Conservation (phyloP, 2,329 filamentous ascomycete genomes). For the Seiridium cupressi region DNA sequence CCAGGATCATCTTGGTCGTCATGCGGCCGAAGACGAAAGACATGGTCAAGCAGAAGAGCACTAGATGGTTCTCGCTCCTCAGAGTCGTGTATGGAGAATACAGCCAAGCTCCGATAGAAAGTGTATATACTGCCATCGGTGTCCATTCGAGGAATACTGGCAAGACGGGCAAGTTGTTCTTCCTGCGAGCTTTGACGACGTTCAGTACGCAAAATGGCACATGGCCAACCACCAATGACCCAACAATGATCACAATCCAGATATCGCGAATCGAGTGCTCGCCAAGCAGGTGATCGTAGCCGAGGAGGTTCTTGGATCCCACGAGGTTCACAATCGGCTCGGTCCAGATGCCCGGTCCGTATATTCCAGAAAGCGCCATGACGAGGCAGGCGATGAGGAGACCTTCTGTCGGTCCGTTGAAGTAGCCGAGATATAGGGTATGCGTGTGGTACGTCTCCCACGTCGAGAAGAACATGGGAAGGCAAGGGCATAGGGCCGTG, state of each 20-base stretch:
- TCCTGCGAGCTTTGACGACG: constrained; percentile 73
- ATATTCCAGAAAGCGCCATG: constrained; percentile 85
- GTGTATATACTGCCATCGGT: constrained; percentile 80
- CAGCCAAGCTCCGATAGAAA: constrained; percentile 77
- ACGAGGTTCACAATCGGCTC: constrained; percentile 69
- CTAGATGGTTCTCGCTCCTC: constrained; percentile 79
- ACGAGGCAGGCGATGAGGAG: constrained; percentile 82
- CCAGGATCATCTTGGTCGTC: constrained; percentile 98
- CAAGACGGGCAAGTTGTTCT: constrained; percentile 69
- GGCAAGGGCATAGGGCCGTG: constrained; percentile 84
- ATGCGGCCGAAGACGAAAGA: constrained; percentile 97
- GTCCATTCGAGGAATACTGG: constrained; percentile 93
- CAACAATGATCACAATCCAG: constrained; percentile 73
- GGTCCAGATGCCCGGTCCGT: constrained; percentile 85
- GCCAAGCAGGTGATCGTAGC: constrained; percentile 60
- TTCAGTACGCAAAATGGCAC: constrained; percentile 88
- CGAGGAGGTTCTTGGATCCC: constrained; percentile 52
- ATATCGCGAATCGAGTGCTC: constrained; percentile 78
- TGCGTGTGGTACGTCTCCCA: constrained; percentile 99
- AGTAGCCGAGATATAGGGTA: constrained; percentile 90
- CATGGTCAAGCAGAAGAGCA: constrained; percentile 90
- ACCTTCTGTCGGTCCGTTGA: constrained; percentile 97
- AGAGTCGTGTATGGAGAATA: constrained; percentile 85
- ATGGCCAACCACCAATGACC: constrained; percentile 68
- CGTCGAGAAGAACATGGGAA: constrained; percentile 99